Evolutionary conservation across 305 asterid genomes (phyloP).

Genomic region (Lippia alba): DNA sequence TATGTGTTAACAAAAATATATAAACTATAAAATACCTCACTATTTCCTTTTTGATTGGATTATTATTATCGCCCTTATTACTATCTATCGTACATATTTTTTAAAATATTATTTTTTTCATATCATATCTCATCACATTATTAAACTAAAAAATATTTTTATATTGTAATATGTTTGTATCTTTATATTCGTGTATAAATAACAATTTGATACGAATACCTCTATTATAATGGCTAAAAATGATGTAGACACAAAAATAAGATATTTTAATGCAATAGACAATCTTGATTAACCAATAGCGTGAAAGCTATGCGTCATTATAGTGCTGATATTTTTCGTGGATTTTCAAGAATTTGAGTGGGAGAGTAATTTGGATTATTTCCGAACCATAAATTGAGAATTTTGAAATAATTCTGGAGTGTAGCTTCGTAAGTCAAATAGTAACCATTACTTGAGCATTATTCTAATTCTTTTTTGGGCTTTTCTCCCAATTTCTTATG

Average conservation of each 20-base stretch:
- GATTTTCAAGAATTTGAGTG: not conserved
- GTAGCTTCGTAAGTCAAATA: slow-evolving; percentile 10
- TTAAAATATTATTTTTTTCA: too few relatives aligned
- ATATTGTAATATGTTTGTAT: too few relatives aligned
- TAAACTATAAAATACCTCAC: not conserved
- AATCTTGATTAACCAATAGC: too few relatives aligned
- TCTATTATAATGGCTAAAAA: too few relatives aligned
- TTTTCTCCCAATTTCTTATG: not conserved
- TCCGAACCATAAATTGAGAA: not conserved
- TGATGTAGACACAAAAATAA: not conserved
- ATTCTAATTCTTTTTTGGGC: not conserved
- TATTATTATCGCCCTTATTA: not conserved
- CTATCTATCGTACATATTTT: too few relatives aligned
- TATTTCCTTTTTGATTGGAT: not conserved
- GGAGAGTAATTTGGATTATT: not conserved
- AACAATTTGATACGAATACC: too few relatives aligned
- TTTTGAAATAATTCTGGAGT: not conserved
- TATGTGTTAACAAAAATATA: too few relatives aligned
- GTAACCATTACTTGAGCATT: not conserved
- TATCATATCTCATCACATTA: too few relatives aligned
- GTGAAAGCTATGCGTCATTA: not conserved
- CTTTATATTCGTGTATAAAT: too few relatives aligned
- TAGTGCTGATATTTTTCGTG: not conserved
- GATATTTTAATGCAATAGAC: not conserved
- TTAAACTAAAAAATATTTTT: too few relatives aligned